Evolutionary conservation across 495 filamentous ascomycete species (phyloP).

Genomic region (Oidiodendron maius): DNA sequence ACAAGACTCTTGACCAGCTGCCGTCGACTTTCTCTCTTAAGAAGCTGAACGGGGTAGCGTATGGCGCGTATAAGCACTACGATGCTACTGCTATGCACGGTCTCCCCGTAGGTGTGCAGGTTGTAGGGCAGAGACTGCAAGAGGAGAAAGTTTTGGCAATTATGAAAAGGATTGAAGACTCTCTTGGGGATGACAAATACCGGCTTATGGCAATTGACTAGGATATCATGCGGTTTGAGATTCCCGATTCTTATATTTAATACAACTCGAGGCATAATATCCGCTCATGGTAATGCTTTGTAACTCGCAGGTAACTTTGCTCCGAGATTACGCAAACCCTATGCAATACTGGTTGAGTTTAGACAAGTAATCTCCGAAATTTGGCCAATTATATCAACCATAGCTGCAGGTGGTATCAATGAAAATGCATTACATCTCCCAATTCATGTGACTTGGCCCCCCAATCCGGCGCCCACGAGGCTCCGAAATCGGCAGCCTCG

Average conservation of each 20-base stretch:
- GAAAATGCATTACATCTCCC: neutral
- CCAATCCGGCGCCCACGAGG: neutral
- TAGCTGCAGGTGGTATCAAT: too few species aligned
- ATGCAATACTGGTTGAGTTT: too few species aligned
- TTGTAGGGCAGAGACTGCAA: conserved; percentile 77
- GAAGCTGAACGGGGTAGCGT: conserved; percentile 69
- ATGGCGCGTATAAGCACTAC: conserved; percentile 83
- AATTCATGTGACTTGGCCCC: neutral
- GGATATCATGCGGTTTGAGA: too few species aligned
- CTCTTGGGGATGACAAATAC: conserved; percentile 64
- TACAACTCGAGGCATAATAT: too few species aligned
- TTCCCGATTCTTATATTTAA: too few species aligned
- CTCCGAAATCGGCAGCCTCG: conserved; percentile 7
- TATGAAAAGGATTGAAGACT: conserved; percentile 74
- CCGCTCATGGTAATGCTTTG: too few species aligned
- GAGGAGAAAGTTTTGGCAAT: conserved; percentile 89
- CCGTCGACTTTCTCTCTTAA: conserved; percentile 50
- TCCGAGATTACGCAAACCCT: too few species aligned
- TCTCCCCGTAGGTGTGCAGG: conserved; percentile 79
- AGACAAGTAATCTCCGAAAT: too few species aligned
- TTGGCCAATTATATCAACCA: too few species aligned
- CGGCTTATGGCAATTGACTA: conserved; percentile 48
- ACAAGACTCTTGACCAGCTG: conserved; percentile 60
- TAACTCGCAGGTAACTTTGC: too few species aligned
- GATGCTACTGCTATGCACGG: conserved; percentile 79